Percentiles rank a stretch among this genome's conserved stretches.
Conservation (phyloP, 2,329 filamentous ascomycete species). For the Pseudogymnoascus sp. region DNA sequence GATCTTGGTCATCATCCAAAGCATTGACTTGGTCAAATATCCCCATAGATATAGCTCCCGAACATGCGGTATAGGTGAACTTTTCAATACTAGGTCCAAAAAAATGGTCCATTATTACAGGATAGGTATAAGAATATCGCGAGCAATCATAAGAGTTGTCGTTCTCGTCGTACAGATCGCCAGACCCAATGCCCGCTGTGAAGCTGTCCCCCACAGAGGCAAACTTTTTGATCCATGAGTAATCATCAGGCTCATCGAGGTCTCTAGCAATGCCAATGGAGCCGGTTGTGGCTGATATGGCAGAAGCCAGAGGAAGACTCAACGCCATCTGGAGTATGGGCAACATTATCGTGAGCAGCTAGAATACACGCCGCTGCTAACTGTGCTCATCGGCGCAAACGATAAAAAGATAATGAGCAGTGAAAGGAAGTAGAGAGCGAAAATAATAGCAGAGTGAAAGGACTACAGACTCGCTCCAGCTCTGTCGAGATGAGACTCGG, state of each 20-base stretch:
- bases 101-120: constrained; percentile 21
- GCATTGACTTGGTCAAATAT: constrained; percentile 25
- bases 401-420: background rate
- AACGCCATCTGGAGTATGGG: background rate
- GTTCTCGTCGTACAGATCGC: constrained; percentile 13
- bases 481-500: background rate
- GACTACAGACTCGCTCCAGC: background rate
- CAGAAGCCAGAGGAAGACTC: background rate
- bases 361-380: background rate
- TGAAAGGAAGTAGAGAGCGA: background rate
- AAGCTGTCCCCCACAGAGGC: constrained; percentile 33
- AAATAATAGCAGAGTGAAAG: background rate
- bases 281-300: background rate
- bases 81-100: constrained; percentile 20
- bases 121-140: constrained; percentile 25
- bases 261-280: background rate
- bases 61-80: constrained; percentile 26
- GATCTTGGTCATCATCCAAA: constrained; percentile 25
- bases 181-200: constrained; percentile 31
- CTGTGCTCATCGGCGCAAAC: background rate
- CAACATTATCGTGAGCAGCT: background rate
- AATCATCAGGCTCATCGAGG: background rate
- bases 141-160: constrained; percentile 19
- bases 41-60: constrained; percentile 21
- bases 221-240: constrained; percentile 22